phyloP scores from a whole-genome alignment of 2,329 filamentous ascomycete genomes.

The Arthrinium phaeospermum region DNA sequence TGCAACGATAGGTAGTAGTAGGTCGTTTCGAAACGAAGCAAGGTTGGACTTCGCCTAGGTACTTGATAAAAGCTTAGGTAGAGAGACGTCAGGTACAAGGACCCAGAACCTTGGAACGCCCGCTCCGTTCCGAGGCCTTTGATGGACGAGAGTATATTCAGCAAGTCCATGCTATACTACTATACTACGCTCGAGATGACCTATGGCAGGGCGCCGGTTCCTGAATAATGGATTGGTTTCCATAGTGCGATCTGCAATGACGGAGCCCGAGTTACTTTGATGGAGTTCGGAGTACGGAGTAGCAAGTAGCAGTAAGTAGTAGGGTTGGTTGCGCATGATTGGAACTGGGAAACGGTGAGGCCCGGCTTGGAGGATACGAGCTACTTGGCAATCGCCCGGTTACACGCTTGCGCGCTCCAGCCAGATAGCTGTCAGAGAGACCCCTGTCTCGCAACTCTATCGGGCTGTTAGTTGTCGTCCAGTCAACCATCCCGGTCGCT shows the following conservation, averaged over 20 bases:
- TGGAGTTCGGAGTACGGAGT: too few species aligned
- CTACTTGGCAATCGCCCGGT: not conserved
- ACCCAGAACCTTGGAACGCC: not conserved
- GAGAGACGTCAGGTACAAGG: not conserved
- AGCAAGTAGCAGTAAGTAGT: too few species aligned
- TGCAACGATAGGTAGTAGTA: not conserved
- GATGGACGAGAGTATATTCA: not conserved
- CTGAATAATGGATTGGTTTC: conserved; percentile 16
- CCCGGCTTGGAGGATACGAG: conserved; percentile 2
- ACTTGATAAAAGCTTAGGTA: not conserved
- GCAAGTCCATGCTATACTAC: not conserved
- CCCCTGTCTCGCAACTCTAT: not conserved
- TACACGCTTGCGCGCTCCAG: not conserved
- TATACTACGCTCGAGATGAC: not conserved
- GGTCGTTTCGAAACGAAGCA: not conserved
- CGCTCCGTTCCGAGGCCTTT: not conserved
- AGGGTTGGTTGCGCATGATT: conserved; percentile 3
- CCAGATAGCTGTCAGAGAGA: not conserved
- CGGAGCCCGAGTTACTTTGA: conserved; percentile 10
- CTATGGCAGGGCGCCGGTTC: not conserved
- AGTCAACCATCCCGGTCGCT: conserved; percentile 14
- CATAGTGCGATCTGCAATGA: conserved; percentile 8
- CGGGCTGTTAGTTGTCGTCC: not conserved
- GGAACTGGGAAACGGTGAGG: conserved; percentile 13
- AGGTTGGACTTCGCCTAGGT: not conserved